Conservation (phyloP, 192 early-diverging fungal species). For the Mortierella antarctica region DNA sequence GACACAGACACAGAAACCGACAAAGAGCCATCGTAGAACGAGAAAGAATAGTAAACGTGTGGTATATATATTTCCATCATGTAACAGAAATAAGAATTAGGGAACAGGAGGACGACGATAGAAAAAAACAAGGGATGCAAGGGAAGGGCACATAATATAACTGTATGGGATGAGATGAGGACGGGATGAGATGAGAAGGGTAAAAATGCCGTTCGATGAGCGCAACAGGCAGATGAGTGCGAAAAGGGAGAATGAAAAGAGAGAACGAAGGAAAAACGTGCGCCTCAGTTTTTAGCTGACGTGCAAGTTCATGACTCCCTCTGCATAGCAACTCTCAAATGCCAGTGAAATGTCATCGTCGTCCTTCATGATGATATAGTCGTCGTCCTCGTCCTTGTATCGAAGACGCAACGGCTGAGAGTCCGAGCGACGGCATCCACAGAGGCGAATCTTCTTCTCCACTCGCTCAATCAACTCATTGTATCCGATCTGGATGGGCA, state of each 20-base stretch:
- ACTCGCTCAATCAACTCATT: slow-evolving; percentile 83
- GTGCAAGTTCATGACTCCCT: slow-evolving; percentile 63
- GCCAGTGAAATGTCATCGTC: slow-evolving; percentile 94
- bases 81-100: no score
- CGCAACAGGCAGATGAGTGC: not conserved
- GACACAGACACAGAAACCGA: no score
- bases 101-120: no score
- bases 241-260: not conserved
- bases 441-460: slow-evolving; percentile 90
- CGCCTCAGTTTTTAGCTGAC: slow-evolving; percentile 49
- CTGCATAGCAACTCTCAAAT: slow-evolving; percentile 75
- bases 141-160: no score
- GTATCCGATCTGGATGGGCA: slow-evolving; percentile 80
- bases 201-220: not conserved
- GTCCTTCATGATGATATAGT: slow-evolving; percentile 85
- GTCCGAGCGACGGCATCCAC: slow-evolving; percentile 69
- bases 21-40: no score
- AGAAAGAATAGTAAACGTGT: no score
- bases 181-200: no score
- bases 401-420: slow-evolving; percentile 74
- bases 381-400: slow-evolving; percentile 96
- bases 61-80: no score
- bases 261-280: not conserved
- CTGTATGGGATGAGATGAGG: no score
- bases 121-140: no score